Evolutionary conservation across 2,329 filamentous ascomycete genomes (phyloP), one percentile per base, ranked within the genome.

Genomic region (Fusarium buharicum): DNA sequence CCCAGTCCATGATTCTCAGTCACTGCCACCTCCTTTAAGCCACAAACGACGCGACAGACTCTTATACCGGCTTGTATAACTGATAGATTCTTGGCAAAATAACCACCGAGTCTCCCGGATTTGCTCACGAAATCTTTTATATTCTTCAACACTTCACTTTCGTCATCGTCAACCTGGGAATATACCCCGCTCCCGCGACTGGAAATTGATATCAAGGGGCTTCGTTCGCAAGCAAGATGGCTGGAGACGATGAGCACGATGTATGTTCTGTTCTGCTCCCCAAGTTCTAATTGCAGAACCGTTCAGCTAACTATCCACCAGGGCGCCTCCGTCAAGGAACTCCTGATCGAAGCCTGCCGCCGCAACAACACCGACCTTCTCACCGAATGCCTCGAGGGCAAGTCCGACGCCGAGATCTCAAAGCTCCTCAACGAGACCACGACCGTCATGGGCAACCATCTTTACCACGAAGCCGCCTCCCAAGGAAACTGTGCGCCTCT

Each of bases 351-450:
- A 81, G 92, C 95, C 70, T 96, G 91, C 79, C 92, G 94, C 60
- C 87, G 93, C 73, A 94, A 98, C 84, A 97, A 98, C 79, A 88
- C 88, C 67, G 89, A 94, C 50, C 87, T 98, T 59, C 86, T 98
- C 53, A 79, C 85, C 69, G 89, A 95, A 70, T 84, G 93, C 54
- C 83, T 97, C 67, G 78, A 84, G 37, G 79, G 80, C 65, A 84
- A 85, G 65, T 78, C 79, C 55, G 86, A 89, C 50, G 83, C 86
- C 56, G 83, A 90, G 70, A 86, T 92, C 59, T 88, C 93, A 30
- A 76, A 85, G 46, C 87, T 96, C 66, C 87, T 99, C 75, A 99
- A 99, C 81, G 84, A 86, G 43, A 91, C 93, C 46, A 90, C 86
- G 40, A 93, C 95, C 70, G 87, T 93, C 11, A 83, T 97, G 78